Conservation (phyloP, 805 yeast species). For the Wickerhamiella sergipiensis region DNA sequence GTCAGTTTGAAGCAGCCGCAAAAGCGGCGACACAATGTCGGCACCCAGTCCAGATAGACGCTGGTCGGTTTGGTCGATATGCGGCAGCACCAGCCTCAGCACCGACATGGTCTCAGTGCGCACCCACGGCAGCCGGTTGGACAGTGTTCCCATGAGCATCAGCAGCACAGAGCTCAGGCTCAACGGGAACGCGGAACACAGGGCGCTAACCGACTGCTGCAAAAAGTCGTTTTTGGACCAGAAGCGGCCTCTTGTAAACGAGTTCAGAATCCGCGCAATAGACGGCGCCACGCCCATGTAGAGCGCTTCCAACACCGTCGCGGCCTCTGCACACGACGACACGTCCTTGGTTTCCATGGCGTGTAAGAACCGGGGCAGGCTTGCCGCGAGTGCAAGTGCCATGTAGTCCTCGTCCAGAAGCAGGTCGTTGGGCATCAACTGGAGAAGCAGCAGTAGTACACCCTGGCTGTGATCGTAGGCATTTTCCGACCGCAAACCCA, state of each 20-base stretch:
- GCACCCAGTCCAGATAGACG: slow-evolving; percentile 80
- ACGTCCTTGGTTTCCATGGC: slow-evolving; percentile 51
- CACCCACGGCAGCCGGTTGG: slow-evolving; percentile 69
- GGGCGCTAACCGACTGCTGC: slow-evolving; percentile 60
- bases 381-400: slow-evolving; percentile 58
- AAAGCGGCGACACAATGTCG: slow-evolving; percentile 79
- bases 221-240: slow-evolving; percentile 84
- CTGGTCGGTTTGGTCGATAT: slow-evolving; percentile 63
- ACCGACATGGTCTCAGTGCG: slow-evolving; percentile 67
- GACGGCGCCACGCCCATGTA: slow-evolving; percentile 36
- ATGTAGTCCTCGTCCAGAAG: slow-evolving; percentile 62
- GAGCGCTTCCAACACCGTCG: slow-evolving; percentile 32
- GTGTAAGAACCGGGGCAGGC: slow-evolving; percentile 73
- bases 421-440: slow-evolving; percentile 55
- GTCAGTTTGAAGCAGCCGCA: slow-evolving; percentile 68
- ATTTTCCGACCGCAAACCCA: slow-evolving; percentile 70
- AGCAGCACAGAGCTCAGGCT: slow-evolving; percentile 64
- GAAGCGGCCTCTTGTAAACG: slow-evolving; percentile 65
- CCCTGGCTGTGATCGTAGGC: slow-evolving; percentile 67
- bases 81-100: slow-evolving; percentile 59
- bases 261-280: slow-evolving; percentile 57
- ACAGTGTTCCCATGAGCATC: slow-evolving; percentile 61
- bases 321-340: slow-evolving; percentile 38
- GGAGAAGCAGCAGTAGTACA: slow-evolving; percentile 57
- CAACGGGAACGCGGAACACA: slow-evolving; percentile 57